These are phyloP conservation scores for Metarhizium sp. DNA, from an alignment of 2,329 filamentous ascomycete species.

Conservation along the genomic window DNA sequence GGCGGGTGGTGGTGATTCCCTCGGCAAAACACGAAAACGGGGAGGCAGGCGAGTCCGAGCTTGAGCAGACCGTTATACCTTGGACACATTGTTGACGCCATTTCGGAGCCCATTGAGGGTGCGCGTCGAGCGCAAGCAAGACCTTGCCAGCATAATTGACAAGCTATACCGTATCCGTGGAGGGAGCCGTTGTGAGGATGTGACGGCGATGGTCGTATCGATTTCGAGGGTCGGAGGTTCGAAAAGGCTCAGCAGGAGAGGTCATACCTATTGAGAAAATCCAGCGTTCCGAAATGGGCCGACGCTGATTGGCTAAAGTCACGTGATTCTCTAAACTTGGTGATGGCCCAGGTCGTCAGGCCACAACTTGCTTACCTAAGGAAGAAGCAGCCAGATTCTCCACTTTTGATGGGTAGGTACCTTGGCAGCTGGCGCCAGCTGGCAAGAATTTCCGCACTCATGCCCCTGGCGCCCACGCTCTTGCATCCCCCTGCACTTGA, in stretches of 20 bases:
- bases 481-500: no score
- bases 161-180: conserved; percentile 28
- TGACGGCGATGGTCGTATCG: conserved; percentile 25
- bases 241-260: conserved; percentile 29
- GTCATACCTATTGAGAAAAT: conserved; percentile 28
- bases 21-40: conserved; percentile 12
- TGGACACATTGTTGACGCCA: conserved; percentile 60
- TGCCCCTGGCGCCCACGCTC: neutral
- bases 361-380: neutral
- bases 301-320: conserved; percentile 30
- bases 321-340: conserved; percentile 18
- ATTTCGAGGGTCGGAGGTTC: conserved; percentile 26
- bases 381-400: no score
- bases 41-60: neutral
- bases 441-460: neutral
- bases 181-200: conserved; percentile 25
- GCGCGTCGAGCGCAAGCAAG: conserved; percentile 82
- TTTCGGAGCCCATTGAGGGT: conserved; percentile 70
- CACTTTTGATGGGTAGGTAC: no score
- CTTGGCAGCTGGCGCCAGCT: neutral
- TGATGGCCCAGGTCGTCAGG: neutral
- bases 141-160: conserved; percentile 85
- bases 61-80: conserved; percentile 46
- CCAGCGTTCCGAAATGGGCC: conserved; percentile 34
- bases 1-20: conserved; percentile 19